Conservation (phyloP, 1,284 basidiomycete species). For the Pascua guehoae region DNA sequence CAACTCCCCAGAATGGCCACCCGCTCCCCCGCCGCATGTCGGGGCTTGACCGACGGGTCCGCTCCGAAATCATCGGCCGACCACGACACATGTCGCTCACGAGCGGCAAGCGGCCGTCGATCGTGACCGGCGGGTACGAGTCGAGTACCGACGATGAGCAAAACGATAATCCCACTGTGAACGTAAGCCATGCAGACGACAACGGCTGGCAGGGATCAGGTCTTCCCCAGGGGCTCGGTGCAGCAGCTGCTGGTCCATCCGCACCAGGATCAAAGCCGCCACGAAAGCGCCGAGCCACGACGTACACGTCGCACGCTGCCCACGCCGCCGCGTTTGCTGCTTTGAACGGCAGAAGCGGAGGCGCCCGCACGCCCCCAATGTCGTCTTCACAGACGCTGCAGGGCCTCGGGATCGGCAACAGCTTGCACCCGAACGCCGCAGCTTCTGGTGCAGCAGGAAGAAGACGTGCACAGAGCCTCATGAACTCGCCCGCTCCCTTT, state of each 20-base stretch:
- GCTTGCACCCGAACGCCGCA: too few relatives aligned
- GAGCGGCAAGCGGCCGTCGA: conserved; percentile 8
- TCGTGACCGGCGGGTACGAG: conserved; percentile 42
- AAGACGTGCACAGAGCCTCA: neutral
- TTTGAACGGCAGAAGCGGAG: too few relatives aligned
- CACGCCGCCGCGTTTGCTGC: too few relatives aligned
- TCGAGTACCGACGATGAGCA: conserved; percentile 27
- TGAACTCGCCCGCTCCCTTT: neutral
- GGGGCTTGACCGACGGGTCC: conserved; percentile 7
- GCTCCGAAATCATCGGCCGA: conserved; percentile 3
- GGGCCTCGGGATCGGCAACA: too few relatives aligned
- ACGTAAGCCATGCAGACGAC: neutral
- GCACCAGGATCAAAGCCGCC: neutral
- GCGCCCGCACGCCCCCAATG: too few relatives aligned
- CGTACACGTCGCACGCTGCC: too few relatives aligned
- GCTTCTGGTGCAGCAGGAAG: too few relatives aligned
- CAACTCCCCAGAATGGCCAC: too few relatives aligned
- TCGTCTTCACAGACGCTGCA: too few relatives aligned
- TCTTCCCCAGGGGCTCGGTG: neutral
- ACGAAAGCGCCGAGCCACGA: too few relatives aligned
- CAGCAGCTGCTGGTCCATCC: too few relatives aligned
- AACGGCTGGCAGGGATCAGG: neutral
- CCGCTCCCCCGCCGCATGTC: conserved; percentile 1
- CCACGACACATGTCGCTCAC: conserved; percentile 7
- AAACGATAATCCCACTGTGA: neutral